Percentiles rank a stretch among this genome's conserved stretches.
Conservation (phyloP, 2,329 filamentous ascomycete genomes). For the Neospermospora avenae region DNA sequence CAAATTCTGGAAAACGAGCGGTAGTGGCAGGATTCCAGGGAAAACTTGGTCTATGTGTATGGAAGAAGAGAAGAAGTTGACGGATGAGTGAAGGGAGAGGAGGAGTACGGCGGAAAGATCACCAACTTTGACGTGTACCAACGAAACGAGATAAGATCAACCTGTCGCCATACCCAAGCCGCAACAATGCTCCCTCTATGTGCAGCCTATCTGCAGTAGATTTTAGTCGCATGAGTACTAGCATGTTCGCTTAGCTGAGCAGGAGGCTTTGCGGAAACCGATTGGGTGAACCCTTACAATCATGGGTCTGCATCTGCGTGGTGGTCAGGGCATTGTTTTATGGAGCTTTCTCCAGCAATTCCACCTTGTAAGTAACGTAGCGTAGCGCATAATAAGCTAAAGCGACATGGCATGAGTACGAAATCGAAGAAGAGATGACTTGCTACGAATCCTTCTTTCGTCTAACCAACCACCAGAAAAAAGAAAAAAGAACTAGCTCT, state of each 20-base stretch:
- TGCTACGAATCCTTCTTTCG: not conserved
- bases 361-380: not conserved
- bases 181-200: not conserved
- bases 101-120: not conserved
- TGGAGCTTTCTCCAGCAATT: not conserved
- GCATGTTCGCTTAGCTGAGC: slow-evolving; percentile 3
- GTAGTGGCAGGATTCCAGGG: not conserved
- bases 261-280: not conserved
- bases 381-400: slow-evolving; percentile 5
- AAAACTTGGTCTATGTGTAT: not conserved
- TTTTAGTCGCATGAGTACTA: not conserved
- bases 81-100: not conserved
- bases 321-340: not conserved
- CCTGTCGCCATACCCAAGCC: not conserved
- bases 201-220: not conserved
- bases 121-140: not conserved
- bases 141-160: not conserved
- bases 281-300: not conserved
- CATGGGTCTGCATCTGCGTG: not conserved
- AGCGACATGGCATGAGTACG: slow-evolving; percentile 10
- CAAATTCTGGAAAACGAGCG: too few relatives aligned
- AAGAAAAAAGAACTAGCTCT: not conserved
- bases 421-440: not conserved
- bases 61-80: not conserved
- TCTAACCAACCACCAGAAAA: not conserved